Conservation (phyloP, 2,329 filamentous ascomycete genomes). For the Ambrosiella xylebori region DNA sequence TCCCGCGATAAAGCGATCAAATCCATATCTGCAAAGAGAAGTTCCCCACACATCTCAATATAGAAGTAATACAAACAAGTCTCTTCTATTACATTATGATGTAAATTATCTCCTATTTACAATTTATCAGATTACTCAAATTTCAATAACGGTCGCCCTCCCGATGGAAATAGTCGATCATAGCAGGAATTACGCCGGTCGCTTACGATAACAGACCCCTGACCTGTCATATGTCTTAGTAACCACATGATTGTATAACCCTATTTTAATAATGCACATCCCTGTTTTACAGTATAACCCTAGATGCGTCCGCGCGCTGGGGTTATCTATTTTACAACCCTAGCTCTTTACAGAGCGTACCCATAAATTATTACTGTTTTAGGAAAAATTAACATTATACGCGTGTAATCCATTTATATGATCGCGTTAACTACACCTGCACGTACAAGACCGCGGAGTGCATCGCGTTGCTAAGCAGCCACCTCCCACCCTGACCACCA, state of each 20-base stretch:
- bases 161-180: constrained; percentile 13
- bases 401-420: neutral
- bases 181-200: constrained; percentile 9
- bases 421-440: neutral
- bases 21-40: neutral
- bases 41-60: neutral
- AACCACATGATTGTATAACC: neutral
- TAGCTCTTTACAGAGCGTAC: neutral
- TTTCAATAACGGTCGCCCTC: neutral
- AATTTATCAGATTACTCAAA: neutral
- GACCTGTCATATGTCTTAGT: neutral
- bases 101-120: neutral
- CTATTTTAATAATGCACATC: neutral
- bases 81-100: neutral
- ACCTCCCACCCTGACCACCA: neutral
- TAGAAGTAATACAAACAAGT: neutral
- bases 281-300: neutral
- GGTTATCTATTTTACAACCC: neutral
- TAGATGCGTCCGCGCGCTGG: neutral
- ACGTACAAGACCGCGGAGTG: neutral
- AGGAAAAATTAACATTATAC: constrained; percentile 4
- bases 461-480: constrained; percentile 7
- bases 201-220: neutral
- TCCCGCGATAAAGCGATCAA: too few relatives aligned
- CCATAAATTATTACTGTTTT: neutral